Percentiles rank a stretch among this genome's conserved stretches.
Evolutionary conservation across 768 basidiomycete genomes (phyloP).

Genomic region (Lyophyllum shimeji): DNA sequence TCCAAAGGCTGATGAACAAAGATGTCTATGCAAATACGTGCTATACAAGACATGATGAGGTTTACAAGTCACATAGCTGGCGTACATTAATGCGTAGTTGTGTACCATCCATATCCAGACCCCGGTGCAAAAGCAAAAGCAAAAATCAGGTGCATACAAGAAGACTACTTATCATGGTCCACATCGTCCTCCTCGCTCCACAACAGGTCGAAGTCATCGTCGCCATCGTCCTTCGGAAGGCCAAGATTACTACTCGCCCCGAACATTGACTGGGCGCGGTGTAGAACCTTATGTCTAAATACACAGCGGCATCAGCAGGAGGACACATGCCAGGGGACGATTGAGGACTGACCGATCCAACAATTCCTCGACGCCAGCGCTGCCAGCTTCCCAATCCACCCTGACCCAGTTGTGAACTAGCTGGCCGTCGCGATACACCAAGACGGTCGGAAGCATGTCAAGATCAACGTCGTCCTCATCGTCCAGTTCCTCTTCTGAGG

Average conservation of each 20-base stretch:
- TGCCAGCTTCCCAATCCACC: constrained; percentile 82
- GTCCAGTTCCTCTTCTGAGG: constrained; percentile 37
- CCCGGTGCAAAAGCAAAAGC: background rate
- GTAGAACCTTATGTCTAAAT: constrained; percentile 40
- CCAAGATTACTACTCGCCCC: constrained; percentile 43
- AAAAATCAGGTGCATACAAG: background rate
- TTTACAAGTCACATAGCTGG: background rate
- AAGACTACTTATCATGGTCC: constrained; percentile 1
- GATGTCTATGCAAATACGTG: background rate
- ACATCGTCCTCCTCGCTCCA: constrained; percentile 51
- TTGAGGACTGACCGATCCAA: constrained; percentile 52
- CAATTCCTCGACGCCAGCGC: constrained; percentile 66
- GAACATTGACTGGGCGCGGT: constrained; percentile 26
- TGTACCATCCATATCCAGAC: background rate
- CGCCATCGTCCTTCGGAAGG: constrained; percentile 51
- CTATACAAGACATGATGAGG: background rate
- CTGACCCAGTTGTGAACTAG: constrained; percentile 89
- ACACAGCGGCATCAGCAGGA: background rate
- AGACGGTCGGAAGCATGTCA: constrained; percentile 76
- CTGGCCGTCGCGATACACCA: constrained; percentile 77
- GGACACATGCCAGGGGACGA: background rate
- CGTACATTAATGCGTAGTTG: background rate
- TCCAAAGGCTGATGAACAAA: too few relatives aligned
- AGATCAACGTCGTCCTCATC: constrained; percentile 70
- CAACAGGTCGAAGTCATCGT: constrained; percentile 50